Conservation (phyloP, 768 basidiomycete species). For the Mycena metata region DNA sequence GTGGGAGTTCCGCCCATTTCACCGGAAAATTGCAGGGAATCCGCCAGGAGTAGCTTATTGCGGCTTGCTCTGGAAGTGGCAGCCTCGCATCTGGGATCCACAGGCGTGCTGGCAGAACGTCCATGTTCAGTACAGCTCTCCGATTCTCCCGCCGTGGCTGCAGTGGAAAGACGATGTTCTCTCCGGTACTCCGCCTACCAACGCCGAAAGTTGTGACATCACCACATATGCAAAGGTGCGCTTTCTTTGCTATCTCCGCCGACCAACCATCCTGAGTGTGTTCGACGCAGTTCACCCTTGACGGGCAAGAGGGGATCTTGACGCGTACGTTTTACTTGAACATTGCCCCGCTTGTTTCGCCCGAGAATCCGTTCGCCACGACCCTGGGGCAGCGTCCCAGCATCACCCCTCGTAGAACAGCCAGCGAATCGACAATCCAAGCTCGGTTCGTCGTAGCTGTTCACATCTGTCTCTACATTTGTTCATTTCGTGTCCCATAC, state of each 20-base stretch:
- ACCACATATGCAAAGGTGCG: slow-evolving; percentile 82
- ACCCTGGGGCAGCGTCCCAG: slow-evolving; percentile 42
- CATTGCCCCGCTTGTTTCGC: slow-evolving; percentile 72
- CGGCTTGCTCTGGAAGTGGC: slow-evolving; percentile 88
- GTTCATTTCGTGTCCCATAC: background rate
- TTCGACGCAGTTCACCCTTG: slow-evolving; percentile 70
- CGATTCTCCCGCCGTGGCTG: slow-evolving; percentile 88
- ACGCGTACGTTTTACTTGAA: slow-evolving; percentile 76
- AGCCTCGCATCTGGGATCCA: slow-evolving; percentile 96
- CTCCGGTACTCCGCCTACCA: slow-evolving; percentile 82
- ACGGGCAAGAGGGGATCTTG: slow-evolving; percentile 80
- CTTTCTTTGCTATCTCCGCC: slow-evolving; percentile 21
- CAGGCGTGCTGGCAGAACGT: slow-evolving; percentile 88
- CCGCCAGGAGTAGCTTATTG: slow-evolving; percentile 87
- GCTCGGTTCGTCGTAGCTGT: slow-evolving; percentile 23
- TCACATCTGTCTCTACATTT: background rate
- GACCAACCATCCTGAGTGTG: slow-evolving; percentile 33
- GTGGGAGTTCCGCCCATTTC: slow-evolving; percentile 92
- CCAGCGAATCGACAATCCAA: slow-evolving; percentile 34
- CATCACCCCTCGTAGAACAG: slow-evolving; percentile 27
- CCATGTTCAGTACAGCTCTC: slow-evolving; percentile 84
- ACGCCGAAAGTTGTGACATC: slow-evolving; percentile 82
- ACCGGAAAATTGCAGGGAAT: slow-evolving; percentile 87
- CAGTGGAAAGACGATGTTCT: slow-evolving; percentile 89
- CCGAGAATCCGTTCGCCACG: slow-evolving; percentile 56